Evolutionary conservation across 345 rosid species (phyloP).

Genomic region (Gossypium turneri): DNA sequence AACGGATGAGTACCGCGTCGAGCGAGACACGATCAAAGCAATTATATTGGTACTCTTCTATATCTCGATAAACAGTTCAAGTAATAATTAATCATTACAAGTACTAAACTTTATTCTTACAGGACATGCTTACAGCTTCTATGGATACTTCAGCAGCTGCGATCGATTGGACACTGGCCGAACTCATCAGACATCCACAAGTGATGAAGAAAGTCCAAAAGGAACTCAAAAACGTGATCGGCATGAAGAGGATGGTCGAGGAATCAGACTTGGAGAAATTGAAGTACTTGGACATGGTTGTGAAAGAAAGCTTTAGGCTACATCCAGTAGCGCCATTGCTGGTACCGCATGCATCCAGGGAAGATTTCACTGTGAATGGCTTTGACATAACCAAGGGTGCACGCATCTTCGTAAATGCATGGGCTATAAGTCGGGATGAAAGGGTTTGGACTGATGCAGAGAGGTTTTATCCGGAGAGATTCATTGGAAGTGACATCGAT

Average conservation of each 20-base stretch:
- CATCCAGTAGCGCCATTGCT: background rate
- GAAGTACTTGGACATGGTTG: background rate
- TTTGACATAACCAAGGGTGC: background rate
- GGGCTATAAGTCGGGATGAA: background rate
- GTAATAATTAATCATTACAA: background rate
- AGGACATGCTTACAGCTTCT: background rate
- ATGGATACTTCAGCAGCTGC: slow-evolving; percentile 24
- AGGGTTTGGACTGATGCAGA: background rate
- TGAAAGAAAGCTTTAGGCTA: background rate
- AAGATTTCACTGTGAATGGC: background rate
- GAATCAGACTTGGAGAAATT: background rate
- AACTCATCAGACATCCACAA: slow-evolving; percentile 33
- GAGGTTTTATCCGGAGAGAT: background rate
- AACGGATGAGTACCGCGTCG: background rate
- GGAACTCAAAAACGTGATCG: background rate
- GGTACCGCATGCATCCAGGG: background rate
- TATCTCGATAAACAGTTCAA: background rate
- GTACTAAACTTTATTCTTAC: background rate
- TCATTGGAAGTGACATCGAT: background rate
- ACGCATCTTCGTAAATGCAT: background rate
- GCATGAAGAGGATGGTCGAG: background rate
- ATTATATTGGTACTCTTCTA: background rate
- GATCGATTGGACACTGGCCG: slow-evolving; percentile 32
- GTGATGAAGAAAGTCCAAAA: slow-evolving; percentile 25
- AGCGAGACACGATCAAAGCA: background rate